A percentile compares a stretch with the other conserved stretches of the same genome.
Conservation (phyloP, 805 yeast genomes). For the Nakazawaea wyomingensis region DNA sequence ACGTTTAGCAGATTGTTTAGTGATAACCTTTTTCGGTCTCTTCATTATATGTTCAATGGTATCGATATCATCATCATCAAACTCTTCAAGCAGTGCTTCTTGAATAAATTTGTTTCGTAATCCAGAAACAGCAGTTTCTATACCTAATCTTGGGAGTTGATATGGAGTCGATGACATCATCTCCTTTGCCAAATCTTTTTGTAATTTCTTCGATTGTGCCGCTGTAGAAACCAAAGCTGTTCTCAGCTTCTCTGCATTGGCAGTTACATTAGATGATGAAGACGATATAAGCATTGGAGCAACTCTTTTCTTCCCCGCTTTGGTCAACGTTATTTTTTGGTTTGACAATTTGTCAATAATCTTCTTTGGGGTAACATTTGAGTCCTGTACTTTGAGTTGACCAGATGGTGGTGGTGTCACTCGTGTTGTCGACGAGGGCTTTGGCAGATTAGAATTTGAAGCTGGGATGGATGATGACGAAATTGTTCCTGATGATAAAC, state of each 20-base stretch:
- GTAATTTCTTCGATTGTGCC: slow-evolving; percentile 18
- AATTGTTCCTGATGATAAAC: neutral
- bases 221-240: slow-evolving; percentile 10
- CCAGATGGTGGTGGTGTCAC: neutral
- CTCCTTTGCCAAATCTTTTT: slow-evolving; percentile 19
- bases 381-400: slow-evolving; percentile 3
- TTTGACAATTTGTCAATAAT: slow-evolving; percentile 14
- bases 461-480: neutral
- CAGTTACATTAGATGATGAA: slow-evolving; percentile 18
- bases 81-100: slow-evolving; percentile 22
- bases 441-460: no score
- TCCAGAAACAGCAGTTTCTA: slow-evolving; percentile 62
- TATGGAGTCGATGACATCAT: slow-evolving; percentile 38
- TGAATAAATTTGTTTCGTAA: slow-evolving; percentile 32
- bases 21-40: slow-evolving; percentile 19
- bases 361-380: slow-evolving; percentile 20
- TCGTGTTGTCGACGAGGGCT: neutral
- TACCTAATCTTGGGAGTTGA: slow-evolving; percentile 58
- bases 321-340: slow-evolving; percentile 58
- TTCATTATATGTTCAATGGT: slow-evolving; percentile 33
- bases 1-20: slow-evolving; percentile 28
- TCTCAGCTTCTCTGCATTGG: slow-evolving; percentile 5
- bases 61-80: slow-evolving; percentile 34
- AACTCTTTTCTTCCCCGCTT: slow-evolving; percentile 73
- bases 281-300: slow-evolving; percentile 62